These are phyloP conservation scores for Fusarium domesticum DNA, from an alignment of 2,329 filamentous ascomycete species.

Conservation along the genomic window DNA sequence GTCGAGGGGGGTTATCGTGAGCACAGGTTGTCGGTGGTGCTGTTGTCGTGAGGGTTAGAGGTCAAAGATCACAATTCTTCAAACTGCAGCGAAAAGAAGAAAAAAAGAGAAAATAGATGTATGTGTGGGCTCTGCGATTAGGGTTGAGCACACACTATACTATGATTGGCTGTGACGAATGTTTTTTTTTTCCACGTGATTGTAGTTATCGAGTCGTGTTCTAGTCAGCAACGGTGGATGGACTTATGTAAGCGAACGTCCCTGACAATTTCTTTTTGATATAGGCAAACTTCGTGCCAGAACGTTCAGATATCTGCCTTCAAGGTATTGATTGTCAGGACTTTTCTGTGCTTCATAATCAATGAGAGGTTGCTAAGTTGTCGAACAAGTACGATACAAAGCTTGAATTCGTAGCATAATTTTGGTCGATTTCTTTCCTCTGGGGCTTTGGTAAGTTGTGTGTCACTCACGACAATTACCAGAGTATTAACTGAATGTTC, in stretches of 20 bases:
- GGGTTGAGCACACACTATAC: constrained; percentile 14
- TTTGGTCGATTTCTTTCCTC: no score
- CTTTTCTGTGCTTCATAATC: no score
- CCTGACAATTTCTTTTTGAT: neutral
- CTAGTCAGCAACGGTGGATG: no score
- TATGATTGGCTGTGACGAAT: constrained; percentile 9
- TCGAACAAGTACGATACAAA: no score
- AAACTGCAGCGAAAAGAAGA: constrained; percentile 1
- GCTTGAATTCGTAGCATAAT: no score
- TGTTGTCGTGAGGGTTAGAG: constrained; percentile 27
- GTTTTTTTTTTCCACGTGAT: constrained; percentile 8
- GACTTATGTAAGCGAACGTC: neutral
- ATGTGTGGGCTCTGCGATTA: constrained; percentile 23
- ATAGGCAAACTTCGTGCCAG: no score
- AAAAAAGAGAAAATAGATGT: constrained; percentile 17
- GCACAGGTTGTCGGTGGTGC: constrained; percentile 26
- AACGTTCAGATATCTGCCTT: no score
- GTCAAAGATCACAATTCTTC: constrained; percentile 17
- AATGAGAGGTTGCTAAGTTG: no score
- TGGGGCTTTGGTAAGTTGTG: no score
- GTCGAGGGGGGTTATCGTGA: constrained; percentile 25
- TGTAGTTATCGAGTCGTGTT: neutral
- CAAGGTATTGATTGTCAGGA: no score
- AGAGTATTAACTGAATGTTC: no score
- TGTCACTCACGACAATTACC: no score